phyloP scores from a whole-genome alignment of 192 early-diverging fungal species.

The Podila horticola region DNA sequence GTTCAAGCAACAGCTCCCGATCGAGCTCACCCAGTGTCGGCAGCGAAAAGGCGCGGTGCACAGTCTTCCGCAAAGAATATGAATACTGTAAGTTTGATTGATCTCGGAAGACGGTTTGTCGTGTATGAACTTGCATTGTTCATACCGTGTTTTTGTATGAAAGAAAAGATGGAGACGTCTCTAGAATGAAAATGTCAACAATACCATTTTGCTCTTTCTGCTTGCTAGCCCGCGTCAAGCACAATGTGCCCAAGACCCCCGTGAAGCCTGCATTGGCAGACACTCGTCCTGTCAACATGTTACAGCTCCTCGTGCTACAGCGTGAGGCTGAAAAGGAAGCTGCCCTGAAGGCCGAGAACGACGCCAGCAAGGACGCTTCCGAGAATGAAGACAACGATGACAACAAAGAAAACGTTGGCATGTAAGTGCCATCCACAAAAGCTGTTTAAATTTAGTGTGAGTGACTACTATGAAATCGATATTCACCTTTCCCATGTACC shows the following conservation, averaged over 20 bases:
- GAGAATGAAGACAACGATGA: slow-evolving; percentile 42
- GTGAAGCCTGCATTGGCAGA: slow-evolving; percentile 25
- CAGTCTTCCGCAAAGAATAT: slow-evolving; percentile 50
- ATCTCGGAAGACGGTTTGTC: background rate
- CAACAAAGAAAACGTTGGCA: slow-evolving; percentile 37
- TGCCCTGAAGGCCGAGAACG: slow-evolving; percentile 27
- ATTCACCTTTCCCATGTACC: background rate
- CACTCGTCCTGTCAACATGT: slow-evolving; percentile 32
- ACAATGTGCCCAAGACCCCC: slow-evolving; percentile 13
- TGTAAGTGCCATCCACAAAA: slow-evolving; percentile 5
- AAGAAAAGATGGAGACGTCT: background rate
- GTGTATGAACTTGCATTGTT: background rate
- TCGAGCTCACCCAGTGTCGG: slow-evolving; percentile 24
- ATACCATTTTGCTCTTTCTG: background rate
- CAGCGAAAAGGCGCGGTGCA: slow-evolving; percentile 50
- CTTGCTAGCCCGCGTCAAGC: slow-evolving; percentile 22
- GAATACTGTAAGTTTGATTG: slow-evolving; percentile 30
- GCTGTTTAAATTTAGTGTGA: background rate
- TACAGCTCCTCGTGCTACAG: slow-evolving; percentile 23
- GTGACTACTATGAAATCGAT: background rate
- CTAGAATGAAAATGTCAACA: background rate
- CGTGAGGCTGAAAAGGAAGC: slow-evolving; percentile 32
- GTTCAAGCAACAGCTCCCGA: slow-evolving; percentile 35
- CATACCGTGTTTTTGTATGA: background rate
- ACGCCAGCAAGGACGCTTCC: slow-evolving; percentile 23